phyloP scores from a whole-genome alignment of 768 basidiomycete genomes.

The Sporobolomyces pararoseus region DNA sequence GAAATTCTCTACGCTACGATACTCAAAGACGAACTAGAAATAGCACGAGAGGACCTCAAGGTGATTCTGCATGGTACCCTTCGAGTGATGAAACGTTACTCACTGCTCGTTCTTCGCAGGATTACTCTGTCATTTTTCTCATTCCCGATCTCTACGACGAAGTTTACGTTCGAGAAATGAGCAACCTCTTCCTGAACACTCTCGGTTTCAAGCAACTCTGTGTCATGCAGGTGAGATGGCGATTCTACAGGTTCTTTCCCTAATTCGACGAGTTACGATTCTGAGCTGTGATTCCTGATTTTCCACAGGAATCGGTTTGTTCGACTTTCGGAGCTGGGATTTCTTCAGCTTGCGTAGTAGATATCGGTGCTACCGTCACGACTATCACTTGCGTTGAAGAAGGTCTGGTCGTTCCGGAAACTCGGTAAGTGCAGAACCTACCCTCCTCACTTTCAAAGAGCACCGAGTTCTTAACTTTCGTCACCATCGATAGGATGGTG shows the following conservation, averaged over 20 bases:
- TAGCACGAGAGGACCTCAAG: slow-evolving; percentile 60
- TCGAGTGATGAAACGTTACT: no score
- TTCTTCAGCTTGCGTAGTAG: slow-evolving; percentile 89
- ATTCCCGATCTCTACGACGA: slow-evolving; percentile 90
- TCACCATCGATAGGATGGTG: slow-evolving; percentile 58
- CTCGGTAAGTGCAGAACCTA: slow-evolving; percentile 64
- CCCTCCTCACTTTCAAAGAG: background rate
- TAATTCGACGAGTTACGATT: no score
- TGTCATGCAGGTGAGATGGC: slow-evolving; percentile 68
- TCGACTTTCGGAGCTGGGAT: slow-evolving; percentile 94
- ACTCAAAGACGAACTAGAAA: slow-evolving; percentile 61
- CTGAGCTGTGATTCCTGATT: no score
- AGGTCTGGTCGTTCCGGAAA: slow-evolving; percentile 79
- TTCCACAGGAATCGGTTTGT: slow-evolving; percentile 73
- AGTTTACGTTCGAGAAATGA: slow-evolving; percentile 72
- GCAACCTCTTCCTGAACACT: slow-evolving; percentile 64
- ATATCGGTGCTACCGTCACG: slow-evolving; percentile 80
- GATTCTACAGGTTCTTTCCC: background rate
- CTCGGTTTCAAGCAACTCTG: slow-evolving; percentile 93
- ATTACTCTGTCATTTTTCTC: slow-evolving; percentile 78
- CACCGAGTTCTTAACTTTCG: background rate
- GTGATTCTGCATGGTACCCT: no score
- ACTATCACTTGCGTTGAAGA: slow-evolving; percentile 92
- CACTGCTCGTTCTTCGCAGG: slow-evolving; percentile 53
- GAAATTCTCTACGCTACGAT: slow-evolving; percentile 63